Evolutionary conservation across 2,329 filamentous ascomycete species (phyloP).

Genomic region (Bipolaris cookei): DNA sequence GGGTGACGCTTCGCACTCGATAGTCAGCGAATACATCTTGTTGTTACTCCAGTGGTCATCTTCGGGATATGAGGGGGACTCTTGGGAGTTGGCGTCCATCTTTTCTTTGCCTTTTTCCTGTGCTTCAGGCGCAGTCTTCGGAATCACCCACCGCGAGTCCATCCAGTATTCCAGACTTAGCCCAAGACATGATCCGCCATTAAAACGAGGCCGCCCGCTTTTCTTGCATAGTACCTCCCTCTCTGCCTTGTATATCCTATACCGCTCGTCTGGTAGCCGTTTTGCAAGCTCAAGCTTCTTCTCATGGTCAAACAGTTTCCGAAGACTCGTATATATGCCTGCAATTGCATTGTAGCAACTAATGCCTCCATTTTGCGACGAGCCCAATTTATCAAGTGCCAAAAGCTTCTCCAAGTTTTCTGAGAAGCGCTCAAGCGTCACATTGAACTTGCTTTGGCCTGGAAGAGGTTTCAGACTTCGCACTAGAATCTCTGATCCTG

Average conservation of each 20-base stretch:
- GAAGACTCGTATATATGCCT: slow-evolving; percentile 73
- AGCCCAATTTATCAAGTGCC: slow-evolving; percentile 73
- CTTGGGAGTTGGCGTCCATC: slow-evolving; percentile 44
- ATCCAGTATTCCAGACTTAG: slow-evolving; percentile 81
- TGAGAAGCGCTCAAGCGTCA: slow-evolving; percentile 73
- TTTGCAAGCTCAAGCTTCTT: slow-evolving; percentile 53
- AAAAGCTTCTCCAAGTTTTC: slow-evolving; percentile 74
- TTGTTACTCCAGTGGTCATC: slow-evolving; percentile 52
- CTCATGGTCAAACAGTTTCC: slow-evolving; percentile 74
- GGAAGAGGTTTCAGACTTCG: slow-evolving; percentile 67
- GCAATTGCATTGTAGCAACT: slow-evolving; percentile 80
- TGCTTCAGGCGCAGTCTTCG: slow-evolving; percentile 25
- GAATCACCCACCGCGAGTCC: slow-evolving; percentile 60
- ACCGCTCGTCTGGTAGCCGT: slow-evolving; percentile 47
- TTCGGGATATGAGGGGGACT: slow-evolving; percentile 30
- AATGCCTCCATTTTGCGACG: slow-evolving; percentile 61
- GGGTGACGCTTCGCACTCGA: slow-evolving; percentile 65
- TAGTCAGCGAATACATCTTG: slow-evolving; percentile 68
- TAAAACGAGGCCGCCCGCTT: slow-evolving; percentile 74
- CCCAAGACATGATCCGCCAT: slow-evolving; percentile 70
- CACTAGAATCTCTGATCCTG: slow-evolving; percentile 70
- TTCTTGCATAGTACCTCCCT: slow-evolving; percentile 70
- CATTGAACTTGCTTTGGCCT: slow-evolving; percentile 69
- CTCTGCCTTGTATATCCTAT: slow-evolving; percentile 57
- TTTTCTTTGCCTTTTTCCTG: slow-evolving; percentile 47